Evolutionary conservation across 148 eudicot species (phyloP), one percentile per base, ranked within the genome.

Genomic region (Amaranthus palmeri): DNA sequence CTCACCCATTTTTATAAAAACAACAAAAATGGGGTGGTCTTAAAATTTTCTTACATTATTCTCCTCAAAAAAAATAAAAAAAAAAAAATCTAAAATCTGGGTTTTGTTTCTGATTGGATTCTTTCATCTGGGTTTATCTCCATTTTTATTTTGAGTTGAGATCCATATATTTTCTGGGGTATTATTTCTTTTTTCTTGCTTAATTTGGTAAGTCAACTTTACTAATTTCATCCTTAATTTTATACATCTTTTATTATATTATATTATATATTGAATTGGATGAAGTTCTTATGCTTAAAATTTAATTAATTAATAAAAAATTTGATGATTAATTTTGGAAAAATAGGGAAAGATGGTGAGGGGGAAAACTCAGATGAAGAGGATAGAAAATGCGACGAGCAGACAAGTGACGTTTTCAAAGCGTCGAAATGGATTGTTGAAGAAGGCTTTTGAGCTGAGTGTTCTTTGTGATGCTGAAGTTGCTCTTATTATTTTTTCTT

Each of bases 391-490:
- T 54, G 85, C 86, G 7, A 86, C 86, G 17, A 86, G 83, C 81
- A 77, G 89, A 44, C 89, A 86, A 81, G 85, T 86, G 11, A 86
- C 89, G 64, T 86, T 86, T 67, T 86, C 86, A 4, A 86, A 86
- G 18, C 71, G 89, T 4, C 52, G 86, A 69, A 86, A 86, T 65
- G 89, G 89, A 54, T 56, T 86, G 62, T 46, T 86, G 72, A 86
- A 86, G 74, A 81, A 85, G 69, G 88, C 88, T 0, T 85, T 80
- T 70, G 88, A 85, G 67, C 81, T 85, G 10, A 82, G 85, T 1
- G 85, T 85, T 67, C 88, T 85, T 10, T 85, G 88, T 72, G 88
- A 85, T 67, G 88, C 88, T 75, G 79, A 85, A 72, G 84, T 85
- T 73, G 84, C 79, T 70, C 83, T 85, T 60, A 80, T 85, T 52